Evolutionary conservation across 1,139 yeast genomes (phyloP), one percentile per base, ranked within the genome.

Genomic region (Yamadazyma diospyri): DNA sequence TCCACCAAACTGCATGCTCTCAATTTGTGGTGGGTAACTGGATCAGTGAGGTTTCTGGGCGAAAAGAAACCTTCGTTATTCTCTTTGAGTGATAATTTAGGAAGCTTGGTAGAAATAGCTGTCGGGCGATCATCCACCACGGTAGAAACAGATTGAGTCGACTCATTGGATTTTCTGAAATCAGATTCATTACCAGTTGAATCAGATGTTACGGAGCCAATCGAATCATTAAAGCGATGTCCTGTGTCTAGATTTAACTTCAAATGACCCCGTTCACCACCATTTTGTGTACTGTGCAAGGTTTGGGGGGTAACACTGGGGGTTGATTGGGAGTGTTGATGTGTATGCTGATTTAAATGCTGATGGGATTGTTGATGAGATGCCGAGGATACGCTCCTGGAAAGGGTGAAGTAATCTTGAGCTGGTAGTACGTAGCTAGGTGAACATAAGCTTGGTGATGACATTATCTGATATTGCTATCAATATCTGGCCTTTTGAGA

Each of bases 121-220:
- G 29, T 29, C 5, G 45, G 46, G 15, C 36, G 30, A 3, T 52
- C 59, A 27, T 55, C 61, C 5, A 55, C 48, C 16, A 57, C 42
- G n/a, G 62, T 57, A 6, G 47, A 52, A 1, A 56, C 45, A 2
- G 63, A 57, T 5, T 39, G 25, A 10, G 38, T 35, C 2, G 53
- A 43, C 30, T 39, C 45, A 13, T 18, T 18, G 6, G 29, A 27
- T 27, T 42, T 33, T 32, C 43, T 28, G 32, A 42, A 36, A 40
- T 41, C 21, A 6, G 34, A 33, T 20, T 48, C 52, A 32, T 32
- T 41, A 6, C 45, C 36, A 15, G 58, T 48, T 6, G 49, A 41
- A 22, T 51, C 56, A 4, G 58, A 53, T 24, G 30, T 39, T 10
- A 46, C 36, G 15, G 55, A 50, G 15, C 51, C 39, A 2, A 45